Base-by-base conservation (phyloP, 2,329 filamentous ascomycete genomes). In the Cylindrodendrum hubeiense region DNA sequence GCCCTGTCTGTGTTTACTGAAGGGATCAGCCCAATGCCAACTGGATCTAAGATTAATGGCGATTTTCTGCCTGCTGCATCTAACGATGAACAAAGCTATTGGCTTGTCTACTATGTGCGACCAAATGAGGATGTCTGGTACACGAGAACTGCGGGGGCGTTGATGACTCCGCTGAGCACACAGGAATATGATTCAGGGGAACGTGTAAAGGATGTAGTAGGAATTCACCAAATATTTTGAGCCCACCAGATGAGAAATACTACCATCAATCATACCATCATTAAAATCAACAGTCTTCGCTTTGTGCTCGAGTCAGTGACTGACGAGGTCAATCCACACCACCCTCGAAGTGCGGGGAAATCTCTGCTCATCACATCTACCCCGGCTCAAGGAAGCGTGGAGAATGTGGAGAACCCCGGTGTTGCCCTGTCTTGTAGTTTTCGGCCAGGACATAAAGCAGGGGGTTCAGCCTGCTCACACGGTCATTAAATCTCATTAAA, bases 111-210 rank as follows among this genome's bases (percentile, higher is more conserved):
- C 13, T 54, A 54, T 4, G 51, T 54, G 2, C 19, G 51, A 15
- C 51, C 51, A 41, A 54, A 54, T 41, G 19, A 54, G 15, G 51
- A 54, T 26, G 51, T 54, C 6, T 17, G 43, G 13, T 54, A 54
- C 37, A 54, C 51, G 13, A 54, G 51, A 41, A 54, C 51, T 4
- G 51, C 51, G 6, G 51, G 51, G 33, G 51, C 51, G 17, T 34
- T 54, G 12, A 54, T 54, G 51, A 54, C 51, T 2, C 51, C 51
- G 12, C 43, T 54, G 33, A 41, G 33, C 13, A 54, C 51, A 4
- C 6, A 22, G 21, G 51, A 54, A 19, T 54, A 41, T n/a, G 51
- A 54, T 5, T n/a, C 15, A 22, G 22, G 51, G 17, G 13, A 44
- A 10, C 24, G 51, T 43, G 37, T 30, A 19, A 54, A 54, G 34